Percentiles rank a stretch among this genome's conserved stretches.
Conservation (phyloP, 1,284 basidiomycete genomes). For the Blastosporella zonata region DNA sequence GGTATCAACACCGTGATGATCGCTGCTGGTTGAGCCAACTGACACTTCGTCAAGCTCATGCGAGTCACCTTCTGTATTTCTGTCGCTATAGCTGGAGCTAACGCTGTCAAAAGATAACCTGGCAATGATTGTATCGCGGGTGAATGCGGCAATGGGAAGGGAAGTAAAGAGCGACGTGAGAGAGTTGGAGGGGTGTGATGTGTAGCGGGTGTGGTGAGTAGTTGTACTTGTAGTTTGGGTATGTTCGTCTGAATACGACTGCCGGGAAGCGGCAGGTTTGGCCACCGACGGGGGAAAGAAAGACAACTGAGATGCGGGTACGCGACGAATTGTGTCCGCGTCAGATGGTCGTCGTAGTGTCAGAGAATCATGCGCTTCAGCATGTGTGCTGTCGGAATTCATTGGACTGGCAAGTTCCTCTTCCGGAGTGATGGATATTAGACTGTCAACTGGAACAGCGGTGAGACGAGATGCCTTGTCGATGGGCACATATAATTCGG, state of each 20-base stretch:
- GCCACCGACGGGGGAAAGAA: constrained; percentile 50
- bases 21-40: constrained; percentile 8
- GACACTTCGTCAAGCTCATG: constrained; percentile 46
- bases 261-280: constrained; percentile 18
- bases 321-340: constrained; percentile 40
- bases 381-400: not conserved
- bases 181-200: constrained; percentile 33
- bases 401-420: constrained; percentile 14
- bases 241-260: constrained; percentile 19
- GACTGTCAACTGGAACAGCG: constrained; percentile 26
- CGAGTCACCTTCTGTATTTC: constrained; percentile 27
- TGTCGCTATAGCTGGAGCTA: constrained; percentile 40
- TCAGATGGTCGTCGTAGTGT: constrained; percentile 19
- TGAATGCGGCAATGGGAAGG: constrained; percentile 47
- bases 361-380: constrained; percentile 6
- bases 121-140: constrained; percentile 49
- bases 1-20: not conserved
- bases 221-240: constrained; percentile 16
- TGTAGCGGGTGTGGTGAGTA: constrained; percentile 25
- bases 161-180: constrained; percentile 42
- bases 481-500: constrained; percentile 77
- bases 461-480: constrained; percentile 36
- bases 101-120: constrained; percentile 50
- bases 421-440: constrained; percentile 25
- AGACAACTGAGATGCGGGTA: constrained; percentile 53